These are phyloP conservation scores for Thuja plicata DNA, from an alignment of 83 land plant species.

Conservation along the genomic window DNA sequence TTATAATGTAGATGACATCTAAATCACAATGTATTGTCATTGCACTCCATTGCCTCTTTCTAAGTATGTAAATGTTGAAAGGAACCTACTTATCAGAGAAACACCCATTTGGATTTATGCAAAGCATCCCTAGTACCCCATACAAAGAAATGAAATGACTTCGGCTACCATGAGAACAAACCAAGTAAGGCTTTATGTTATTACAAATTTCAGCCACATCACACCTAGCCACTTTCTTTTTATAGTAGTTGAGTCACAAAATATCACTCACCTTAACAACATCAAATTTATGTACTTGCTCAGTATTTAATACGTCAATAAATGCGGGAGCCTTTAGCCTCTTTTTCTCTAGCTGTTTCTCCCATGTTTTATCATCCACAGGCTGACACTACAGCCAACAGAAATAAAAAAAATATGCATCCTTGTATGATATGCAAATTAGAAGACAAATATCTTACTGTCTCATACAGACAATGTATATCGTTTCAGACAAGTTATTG, in stretches of 20 bases:
- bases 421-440: neutral
- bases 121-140: neutral
- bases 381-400: slow-evolving; percentile 27
- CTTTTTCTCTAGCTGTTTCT: slow-evolving; percentile 22
- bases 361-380: slow-evolving; percentile 29
- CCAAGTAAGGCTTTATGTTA: neutral
- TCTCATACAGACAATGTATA: neutral
- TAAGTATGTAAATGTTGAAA: neutral
- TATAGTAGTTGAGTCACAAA: neutral
- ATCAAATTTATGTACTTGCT: slow-evolving; percentile 24
- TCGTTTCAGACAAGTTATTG: neutral
- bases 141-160: neutral
- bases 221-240: neutral
- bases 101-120: neutral
- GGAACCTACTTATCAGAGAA: neutral
- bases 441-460: neutral
- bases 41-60: neutral
- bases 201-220: neutral
- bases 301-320: slow-evolving; percentile 38
- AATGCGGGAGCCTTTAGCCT: slow-evolving; percentile 27
- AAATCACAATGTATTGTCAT: neutral
- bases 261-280: slow-evolving; percentile 38
- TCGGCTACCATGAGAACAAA: neutral
- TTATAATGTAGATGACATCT: neutral
- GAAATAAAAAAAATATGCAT: neutral